Evolutionary conservation across 768 basidiomycete genomes (phyloP).

Genomic region (Psilocybe azurescens): DNA sequence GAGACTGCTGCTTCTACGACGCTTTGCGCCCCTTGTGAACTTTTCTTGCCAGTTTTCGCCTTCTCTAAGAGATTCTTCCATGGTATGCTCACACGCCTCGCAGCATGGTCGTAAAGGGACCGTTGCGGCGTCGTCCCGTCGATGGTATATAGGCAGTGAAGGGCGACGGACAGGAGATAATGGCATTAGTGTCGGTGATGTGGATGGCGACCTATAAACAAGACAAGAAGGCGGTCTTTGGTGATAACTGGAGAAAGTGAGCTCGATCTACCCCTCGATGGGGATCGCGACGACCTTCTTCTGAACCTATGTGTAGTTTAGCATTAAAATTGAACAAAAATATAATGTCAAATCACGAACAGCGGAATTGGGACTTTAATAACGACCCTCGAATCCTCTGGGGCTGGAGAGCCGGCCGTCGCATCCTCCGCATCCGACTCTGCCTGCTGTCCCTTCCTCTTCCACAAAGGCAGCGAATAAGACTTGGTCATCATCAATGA

Average conservation of each 20-base stretch:
- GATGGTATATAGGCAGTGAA: conserved; percentile 40
- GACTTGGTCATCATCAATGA: conserved; percentile 65
- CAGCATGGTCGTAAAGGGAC: conserved; percentile 79
- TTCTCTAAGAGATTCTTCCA: conserved; percentile 58
- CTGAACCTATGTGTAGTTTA: conserved; percentile 41
- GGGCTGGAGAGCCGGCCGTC: conserved; percentile 3
- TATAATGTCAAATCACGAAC: conserved; percentile 39
- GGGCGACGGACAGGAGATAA: conserved; percentile 33
- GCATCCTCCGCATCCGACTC: conserved; percentile 28
- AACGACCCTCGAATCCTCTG: conserved; percentile 44
- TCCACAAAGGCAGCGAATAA: conserved; percentile 74
- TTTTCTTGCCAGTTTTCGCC: conserved; percentile 67
- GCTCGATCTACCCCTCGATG: conserved; percentile 40
- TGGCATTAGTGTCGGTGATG: conserved; percentile 26
- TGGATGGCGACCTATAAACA: conserved; percentile 48
- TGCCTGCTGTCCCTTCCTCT: conserved; percentile 32
- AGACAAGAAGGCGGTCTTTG: conserved; percentile 60
- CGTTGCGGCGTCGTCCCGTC: conserved; percentile 45
- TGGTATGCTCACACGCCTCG: conserved; percentile 59
- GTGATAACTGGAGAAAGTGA: conserved; percentile 34
- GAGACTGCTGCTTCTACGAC: conserved; percentile 56
- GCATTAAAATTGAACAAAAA: conserved; percentile 11
- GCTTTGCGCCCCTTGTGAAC: conserved; percentile 66
- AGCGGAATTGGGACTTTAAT: conserved; percentile 68
- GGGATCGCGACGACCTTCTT: conserved; percentile 42